Base-by-base conservation (phyloP, 805 yeast genomes). In the Candida insectorum region DNA sequence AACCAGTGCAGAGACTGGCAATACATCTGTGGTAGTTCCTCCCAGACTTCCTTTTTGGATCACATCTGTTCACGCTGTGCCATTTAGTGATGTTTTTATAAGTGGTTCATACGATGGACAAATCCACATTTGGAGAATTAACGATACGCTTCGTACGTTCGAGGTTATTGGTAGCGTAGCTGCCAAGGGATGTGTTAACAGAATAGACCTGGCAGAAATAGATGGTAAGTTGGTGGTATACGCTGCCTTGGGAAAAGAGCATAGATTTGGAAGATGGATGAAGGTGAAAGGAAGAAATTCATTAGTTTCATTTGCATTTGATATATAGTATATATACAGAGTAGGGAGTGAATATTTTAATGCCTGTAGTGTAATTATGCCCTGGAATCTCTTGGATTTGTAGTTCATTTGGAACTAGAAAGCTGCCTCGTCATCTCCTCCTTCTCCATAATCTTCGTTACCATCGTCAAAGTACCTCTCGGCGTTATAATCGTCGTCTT, bases 91-190 rank as follows among this genome's bases (percentile, higher is more conserved):
- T 52, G 58, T 86, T 5, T 86, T 93, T 51, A 65, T 91, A 27
- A 77, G 87, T 9, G 98, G 98, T 1, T 89, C 97, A 2, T 84
- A 86, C 81, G 74, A 78, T 51, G 97, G 97, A 4, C 55, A 68
- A 6, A 57, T 93, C 34, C 77, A 73, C 40, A 71, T 87, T 28
- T 93, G 97, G 97, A 75, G 76, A 51, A 55, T 91, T 17, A 73
- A 71, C 31, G 80, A 75, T 31, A 79, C 76, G 32, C 52, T 81
- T 48, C 73, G 95, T 47, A 62, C 68, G 21, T 82, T 91, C 54
- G 62, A 58, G 21, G 54, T 66, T 6, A 41, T 85, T 8, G 85
- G 83, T 12, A 68, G 71, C 18, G 50, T 89, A 3, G 70, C 73
- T 21, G 81, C 82, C 36, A 72, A 70, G 39, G 97, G 97, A 28